Evolutionary conservation across 2,329 filamentous ascomycete species (phyloP), one percentile per base, ranked within the genome.

Genomic region (Stenocarpella maydis): DNA sequence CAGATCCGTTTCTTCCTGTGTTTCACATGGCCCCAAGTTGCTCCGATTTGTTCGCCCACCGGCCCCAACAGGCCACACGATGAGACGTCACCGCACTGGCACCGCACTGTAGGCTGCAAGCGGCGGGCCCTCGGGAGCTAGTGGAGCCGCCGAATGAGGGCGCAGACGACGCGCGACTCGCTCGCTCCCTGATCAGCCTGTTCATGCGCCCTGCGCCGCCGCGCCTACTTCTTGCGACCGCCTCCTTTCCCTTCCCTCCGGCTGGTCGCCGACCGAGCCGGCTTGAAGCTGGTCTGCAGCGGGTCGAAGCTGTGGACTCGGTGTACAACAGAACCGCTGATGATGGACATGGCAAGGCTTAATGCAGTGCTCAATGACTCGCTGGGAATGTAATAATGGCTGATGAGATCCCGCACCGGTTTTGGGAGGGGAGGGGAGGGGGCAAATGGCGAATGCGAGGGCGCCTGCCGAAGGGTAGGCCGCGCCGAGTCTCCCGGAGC

Each of bases 1-100:
- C 58, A 63, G 58, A 63, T 63, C 28, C 58, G 58, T 63, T 63
- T 63, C 58, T 49, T 37, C 58, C 41, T 49, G 58, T 63, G 58
- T 63, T 43, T 63, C 58, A 63, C 58, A 63, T 63, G 19, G 19
- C 43, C 43, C 58, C 58, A 26, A 63, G 26, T 14, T 63, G 43
- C 58, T 63, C 58, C 58, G 58, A 61, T 61, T 61, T 61, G 58
- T 24, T 61, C 58, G 58, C 41, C 26, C 58, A 34, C 58, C 41
- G 26, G 31, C 41, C 28, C 58, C 58, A 61, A 63, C 58, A 49
- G 19, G 10, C 58, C 58, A 63, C 14, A 63, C 58, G 43, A 63
- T 63, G 58, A 63, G 58, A 63, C 58, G 58, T 63, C 58, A 37
- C 58, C 58, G 58, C 58, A 63, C 58, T 63, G 58, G 58, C 58